Conservation (phyloP, 192 early-diverging fungal species). For the Umbelopsis sp. region DNA sequence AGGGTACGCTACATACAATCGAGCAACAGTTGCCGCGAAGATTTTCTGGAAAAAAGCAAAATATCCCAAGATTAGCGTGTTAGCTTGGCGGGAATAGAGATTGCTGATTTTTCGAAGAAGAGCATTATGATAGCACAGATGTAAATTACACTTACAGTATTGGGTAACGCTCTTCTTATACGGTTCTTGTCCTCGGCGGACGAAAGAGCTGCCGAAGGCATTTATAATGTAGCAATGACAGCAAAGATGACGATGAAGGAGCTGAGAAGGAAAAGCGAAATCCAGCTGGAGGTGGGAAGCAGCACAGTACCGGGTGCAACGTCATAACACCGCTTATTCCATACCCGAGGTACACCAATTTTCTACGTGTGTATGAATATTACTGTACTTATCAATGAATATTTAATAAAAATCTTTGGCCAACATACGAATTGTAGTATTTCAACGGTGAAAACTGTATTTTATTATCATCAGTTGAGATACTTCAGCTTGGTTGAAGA, state of each 20-base stretch:
- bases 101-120: neutral
- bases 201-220: slow-evolving; percentile 40
- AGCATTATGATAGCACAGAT: slow-evolving; percentile 3
- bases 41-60: slow-evolving; percentile 63
- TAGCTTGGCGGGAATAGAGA: neutral
- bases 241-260: neutral
- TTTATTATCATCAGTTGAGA: no score
- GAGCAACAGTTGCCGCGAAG: slow-evolving; percentile 74
- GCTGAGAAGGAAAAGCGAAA: neutral
- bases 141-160: slow-evolving; percentile 21
- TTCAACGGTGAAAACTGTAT: no score
- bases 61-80: neutral
- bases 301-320: neutral
- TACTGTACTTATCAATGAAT: no score
- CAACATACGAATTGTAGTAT: no score
- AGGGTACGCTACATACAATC: slow-evolving; percentile 78
- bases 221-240: slow-evolving; percentile 7
- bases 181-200: slow-evolving; percentile 40
- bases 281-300: neutral
- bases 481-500: neutral
- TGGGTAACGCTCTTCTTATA: slow-evolving; percentile 31
- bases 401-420: no score
- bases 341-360: no score
- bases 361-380: no score
- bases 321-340: neutral